phyloP scores from a whole-genome alignment of 176 grass and related monocot species.

The Aegilops umbellulata region DNA sequence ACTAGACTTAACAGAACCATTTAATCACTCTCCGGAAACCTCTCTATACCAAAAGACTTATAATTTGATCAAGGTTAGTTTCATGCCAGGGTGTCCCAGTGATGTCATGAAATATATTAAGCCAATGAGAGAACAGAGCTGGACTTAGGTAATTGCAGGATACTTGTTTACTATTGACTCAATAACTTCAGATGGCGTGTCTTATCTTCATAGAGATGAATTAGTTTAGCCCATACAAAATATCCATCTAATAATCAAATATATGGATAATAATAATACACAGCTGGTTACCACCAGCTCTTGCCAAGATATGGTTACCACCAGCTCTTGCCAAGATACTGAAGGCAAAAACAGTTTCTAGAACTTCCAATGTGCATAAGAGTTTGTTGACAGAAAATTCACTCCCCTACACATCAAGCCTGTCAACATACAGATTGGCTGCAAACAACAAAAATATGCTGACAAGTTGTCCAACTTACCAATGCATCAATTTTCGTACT shows the following conservation, averaged over 20 bases:
- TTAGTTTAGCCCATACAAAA: not conserved
- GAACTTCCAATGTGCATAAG: not conserved
- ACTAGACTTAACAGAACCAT: not conserved
- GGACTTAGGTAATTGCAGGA: not conserved
- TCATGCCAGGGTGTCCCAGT: not conserved
- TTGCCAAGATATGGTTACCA: not conserved
- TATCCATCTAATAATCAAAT: not conserved
- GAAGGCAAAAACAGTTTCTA: not conserved
- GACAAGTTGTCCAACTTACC: constrained; percentile 49
- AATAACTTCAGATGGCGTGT: not conserved
- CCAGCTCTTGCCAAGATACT: not conserved
- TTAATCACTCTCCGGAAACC: not conserved
- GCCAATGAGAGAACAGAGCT: not conserved
- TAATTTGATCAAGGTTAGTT: not conserved
- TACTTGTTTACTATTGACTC: not conserved
- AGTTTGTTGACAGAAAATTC: not conserved
- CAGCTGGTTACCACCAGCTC: no score
- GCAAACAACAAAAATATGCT: not conserved
- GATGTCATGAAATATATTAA: not conserved
- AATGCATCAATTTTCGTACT: constrained; percentile 97
- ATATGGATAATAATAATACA: not conserved
- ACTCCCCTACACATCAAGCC: constrained; percentile 16
- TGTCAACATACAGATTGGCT: not conserved
- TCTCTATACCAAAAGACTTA: not conserved
- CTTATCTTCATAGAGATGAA: not conserved